Evolutionary conservation across 768 basidiomycete genomes (phyloP).

Genomic region (Trametes villosa): DNA sequence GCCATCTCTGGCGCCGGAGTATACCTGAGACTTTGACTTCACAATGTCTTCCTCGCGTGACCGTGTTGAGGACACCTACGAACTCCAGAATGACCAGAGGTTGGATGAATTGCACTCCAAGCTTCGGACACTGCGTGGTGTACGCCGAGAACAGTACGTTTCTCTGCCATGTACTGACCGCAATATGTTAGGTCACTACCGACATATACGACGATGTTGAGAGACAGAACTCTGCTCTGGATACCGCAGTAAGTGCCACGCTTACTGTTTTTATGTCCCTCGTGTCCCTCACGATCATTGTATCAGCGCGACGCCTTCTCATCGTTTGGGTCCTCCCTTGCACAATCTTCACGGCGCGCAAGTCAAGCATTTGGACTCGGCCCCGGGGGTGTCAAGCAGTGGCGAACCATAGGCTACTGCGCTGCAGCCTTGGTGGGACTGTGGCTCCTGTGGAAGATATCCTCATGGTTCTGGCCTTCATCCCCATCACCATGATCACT

Average conservation of each 20-base stretch:
- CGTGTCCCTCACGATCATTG: not conserved
- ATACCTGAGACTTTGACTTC: not conserved
- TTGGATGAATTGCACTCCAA: conserved; percentile 87
- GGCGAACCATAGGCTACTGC: conserved; percentile 66
- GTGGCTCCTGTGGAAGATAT: conserved; percentile 33
- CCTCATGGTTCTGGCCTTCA: conserved; percentile 31
- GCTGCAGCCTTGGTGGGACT: conserved; percentile 53
- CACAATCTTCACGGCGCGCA: conserved; percentile 70
- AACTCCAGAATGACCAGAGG: conserved; percentile 83
- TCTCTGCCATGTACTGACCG: not conserved
- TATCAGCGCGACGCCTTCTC: conserved; percentile 67
- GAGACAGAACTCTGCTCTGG: conserved; percentile 77
- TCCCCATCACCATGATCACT: conserved; percentile 13
- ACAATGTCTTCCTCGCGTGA: conserved; percentile 43
- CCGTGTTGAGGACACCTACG: conserved; percentile 73
- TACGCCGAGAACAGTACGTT: conserved; percentile 39
- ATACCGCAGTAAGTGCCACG: conserved; percentile 67
- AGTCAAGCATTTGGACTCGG: conserved; percentile 76
- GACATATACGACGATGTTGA: conserved; percentile 88
- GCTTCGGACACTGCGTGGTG: conserved; percentile 80
- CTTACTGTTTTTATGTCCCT: not conserved
- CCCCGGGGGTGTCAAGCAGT: conserved; percentile 67
- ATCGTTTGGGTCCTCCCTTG: conserved; percentile 62
- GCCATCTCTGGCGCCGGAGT: not conserved
- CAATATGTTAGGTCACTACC: conserved; percentile 66